phyloP scores from a whole-genome alignment of 148 eudicot genomes.

The Camellia sinensis region DNA sequence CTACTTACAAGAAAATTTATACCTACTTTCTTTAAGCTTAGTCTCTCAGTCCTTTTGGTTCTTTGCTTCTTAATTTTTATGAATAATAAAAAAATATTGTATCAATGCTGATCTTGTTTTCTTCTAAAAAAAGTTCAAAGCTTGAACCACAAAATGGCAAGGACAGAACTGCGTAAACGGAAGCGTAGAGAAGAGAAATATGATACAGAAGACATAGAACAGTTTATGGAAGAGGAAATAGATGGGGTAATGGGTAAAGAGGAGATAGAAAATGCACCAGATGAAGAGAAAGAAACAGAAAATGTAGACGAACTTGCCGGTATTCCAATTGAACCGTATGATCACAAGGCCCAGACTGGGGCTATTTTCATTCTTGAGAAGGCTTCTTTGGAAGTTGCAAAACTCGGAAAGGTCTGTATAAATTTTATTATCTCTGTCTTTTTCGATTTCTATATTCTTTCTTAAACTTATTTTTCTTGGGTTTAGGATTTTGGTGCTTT shows the following conservation, averaged over 20 bases:
- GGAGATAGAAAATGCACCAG: conserved; percentile 15
- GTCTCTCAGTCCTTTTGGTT: too few species aligned
- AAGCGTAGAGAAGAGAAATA: conserved; percentile 61
- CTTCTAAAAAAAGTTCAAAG: not conserved
- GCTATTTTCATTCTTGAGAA: conserved; percentile 83
- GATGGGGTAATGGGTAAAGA: not conserved
- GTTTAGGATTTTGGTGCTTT: not conserved
- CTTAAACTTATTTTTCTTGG: not conserved
- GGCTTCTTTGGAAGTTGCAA: conserved; percentile 88
- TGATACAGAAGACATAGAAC: conserved; percentile 41
- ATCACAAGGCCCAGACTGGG: conserved; percentile 38
- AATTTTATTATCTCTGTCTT: not conserved
- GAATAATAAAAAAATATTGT: not conserved
- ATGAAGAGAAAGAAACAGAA: conserved; percentile 34
- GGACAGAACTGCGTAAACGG: conserved; percentile 71
- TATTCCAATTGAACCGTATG: conserved; percentile 48
- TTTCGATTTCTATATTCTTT: not conserved
- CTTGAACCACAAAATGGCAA: conserved; percentile 40
- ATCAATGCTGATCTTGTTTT: not conserved
- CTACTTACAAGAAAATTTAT: too few species aligned
- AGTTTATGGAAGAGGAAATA: not conserved
- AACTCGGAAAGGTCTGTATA: conserved; percentile 83
- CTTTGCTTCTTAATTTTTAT: not conserved
- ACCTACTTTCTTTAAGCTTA: too few species aligned
- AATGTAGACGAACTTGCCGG: conserved; percentile 47